Percentiles rank a stretch among this genome's conserved stretches.
Conservation (phyloP, 495 filamentous ascomycete genomes). For the Astrothelium macrocarpum region DNA sequence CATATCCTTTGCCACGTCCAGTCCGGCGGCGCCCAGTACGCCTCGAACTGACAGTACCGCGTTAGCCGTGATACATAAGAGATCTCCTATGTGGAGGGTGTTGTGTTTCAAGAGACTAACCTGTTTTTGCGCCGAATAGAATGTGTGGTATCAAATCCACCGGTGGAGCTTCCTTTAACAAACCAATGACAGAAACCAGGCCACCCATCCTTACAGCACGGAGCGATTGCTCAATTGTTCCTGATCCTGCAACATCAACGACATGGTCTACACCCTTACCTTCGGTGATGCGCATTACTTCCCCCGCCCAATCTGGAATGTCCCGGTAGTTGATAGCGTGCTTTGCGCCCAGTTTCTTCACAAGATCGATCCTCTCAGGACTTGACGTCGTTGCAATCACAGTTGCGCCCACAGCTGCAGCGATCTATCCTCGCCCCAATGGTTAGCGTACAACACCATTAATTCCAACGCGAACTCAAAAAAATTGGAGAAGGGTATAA, state of each 20-base stretch:
- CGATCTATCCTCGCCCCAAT: constrained; percentile 8
- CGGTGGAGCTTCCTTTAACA: constrained; percentile 7
- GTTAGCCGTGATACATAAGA: constrained; percentile 23
- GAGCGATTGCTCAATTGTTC: constrained; percentile 33
- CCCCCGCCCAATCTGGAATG: constrained; percentile 35
- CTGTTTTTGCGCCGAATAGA: constrained; percentile 13
- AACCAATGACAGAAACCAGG: constrained; percentile 8
- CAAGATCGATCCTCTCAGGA: constrained; percentile 35
- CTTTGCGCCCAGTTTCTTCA: constrained; percentile 37
- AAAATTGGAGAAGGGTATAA: not conserved
- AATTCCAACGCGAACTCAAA: not conserved
- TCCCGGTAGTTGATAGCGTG: constrained; percentile 39
- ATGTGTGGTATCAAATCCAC: constrained; percentile 15
- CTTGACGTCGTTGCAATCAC: constrained; percentile 43
- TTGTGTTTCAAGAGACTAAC: constrained; percentile 29
- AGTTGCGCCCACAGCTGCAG: constrained; percentile 25
- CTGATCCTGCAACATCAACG: constrained; percentile 42
- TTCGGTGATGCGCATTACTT: constrained; percentile 32
- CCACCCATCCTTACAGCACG: constrained; percentile 13
- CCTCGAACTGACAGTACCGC: constrained; percentile 1
- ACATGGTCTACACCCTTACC: constrained; percentile 38
- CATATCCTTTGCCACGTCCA: constrained; percentile 24
- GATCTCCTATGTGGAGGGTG: no score
- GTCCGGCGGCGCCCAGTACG: constrained; percentile 12
- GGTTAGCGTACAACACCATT: not conserved